Conservation (phyloP, 345 rosid species). For the Pugionium cornutum region DNA sequence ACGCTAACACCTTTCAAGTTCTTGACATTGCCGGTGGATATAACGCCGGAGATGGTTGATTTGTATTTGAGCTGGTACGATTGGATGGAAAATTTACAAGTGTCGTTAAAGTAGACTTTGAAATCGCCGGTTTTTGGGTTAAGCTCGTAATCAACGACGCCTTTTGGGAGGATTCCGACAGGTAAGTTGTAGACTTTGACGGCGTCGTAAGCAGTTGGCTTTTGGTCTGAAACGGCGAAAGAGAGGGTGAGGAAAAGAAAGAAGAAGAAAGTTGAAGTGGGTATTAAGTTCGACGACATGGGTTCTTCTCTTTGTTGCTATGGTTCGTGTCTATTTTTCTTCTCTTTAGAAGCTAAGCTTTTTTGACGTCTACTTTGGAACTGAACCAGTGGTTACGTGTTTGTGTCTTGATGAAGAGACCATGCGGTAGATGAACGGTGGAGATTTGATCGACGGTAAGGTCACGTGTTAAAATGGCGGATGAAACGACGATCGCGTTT, state of each 20-base stretch:
- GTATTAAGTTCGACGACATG: conserved; percentile 26
- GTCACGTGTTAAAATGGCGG: conserved; percentile 18
- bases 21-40: conserved; percentile 45
- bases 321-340: conserved; percentile 13
- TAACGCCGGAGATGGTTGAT: conserved; percentile 53
- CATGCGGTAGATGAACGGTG: conserved; percentile 21
- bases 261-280: conserved; percentile 2
- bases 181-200: conserved; percentile 58
- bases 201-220: conserved; percentile 52
- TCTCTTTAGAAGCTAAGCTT: background rate
- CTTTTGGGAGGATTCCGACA: conserved; percentile 63
- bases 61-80: conserved; percentile 59
- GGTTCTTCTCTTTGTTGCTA: background rate
- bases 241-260: conserved; percentile 12
- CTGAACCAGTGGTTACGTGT: conserved; percentile 6
- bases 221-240: conserved; percentile 11
- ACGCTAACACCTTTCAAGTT: conserved; percentile 60
- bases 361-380: background rate
- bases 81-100: conserved; percentile 54
- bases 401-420: conserved; percentile 6
- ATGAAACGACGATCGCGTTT: background rate
- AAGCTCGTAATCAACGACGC: conserved; percentile 54
- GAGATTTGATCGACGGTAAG: background rate
- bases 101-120: conserved; percentile 42
- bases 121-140: conserved; percentile 60